Evolutionary conservation across 1,139 yeast species (phyloP), one percentile per base, ranked within the genome.

Genomic region (Hanseniaspora sp.): DNA sequence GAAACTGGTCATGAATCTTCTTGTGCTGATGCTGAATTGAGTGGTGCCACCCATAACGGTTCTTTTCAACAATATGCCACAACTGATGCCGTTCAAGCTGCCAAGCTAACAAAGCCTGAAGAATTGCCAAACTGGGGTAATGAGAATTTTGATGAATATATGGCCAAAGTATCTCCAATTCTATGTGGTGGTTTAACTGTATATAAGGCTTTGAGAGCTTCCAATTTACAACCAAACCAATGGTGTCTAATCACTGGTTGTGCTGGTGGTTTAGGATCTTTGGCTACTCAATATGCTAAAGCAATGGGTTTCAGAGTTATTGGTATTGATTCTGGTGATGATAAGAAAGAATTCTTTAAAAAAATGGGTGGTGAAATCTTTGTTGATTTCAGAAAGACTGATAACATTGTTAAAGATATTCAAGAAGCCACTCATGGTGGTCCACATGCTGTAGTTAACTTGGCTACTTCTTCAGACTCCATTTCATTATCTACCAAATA

Each of bases 41-140:
- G 86, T 15, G 88, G 88, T 68, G 82, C 80, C 72, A 82, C 87
- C 23, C 87, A 82, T 63, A 87, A 83, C 66, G 90, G 90, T 65
- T 79, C 87, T 40, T 83, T 83, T 79, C 86, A 82, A 71, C 83
- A 83, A 69, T 83, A 80, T 63, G 87, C 87, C 41, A 82, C 88
- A 53, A 87, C 87, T 45, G 87, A 83, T 68, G 86, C 86, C 30
- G 75, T 81, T 51, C 87, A 83, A 66, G 86, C 87, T 47, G 87
- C 88, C 46, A 73, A 65, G 81, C 82, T 42, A 75, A 78, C 53
- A 83, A 61, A 68, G 58, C 53, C 53, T 33, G 53, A 29, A 18
- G 33, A 29, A 37, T 41, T 46, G 3, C 44, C 53, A 13, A n/a
- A 43, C 30, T 49, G 53, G 53, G 53, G 53, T 23, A 43, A 37